A percentile compares a stretch with the other conserved stretches of the same genome.
Conservation (phyloP, 2,329 filamentous ascomycete genomes). For the Claviceps paspali region DNA sequence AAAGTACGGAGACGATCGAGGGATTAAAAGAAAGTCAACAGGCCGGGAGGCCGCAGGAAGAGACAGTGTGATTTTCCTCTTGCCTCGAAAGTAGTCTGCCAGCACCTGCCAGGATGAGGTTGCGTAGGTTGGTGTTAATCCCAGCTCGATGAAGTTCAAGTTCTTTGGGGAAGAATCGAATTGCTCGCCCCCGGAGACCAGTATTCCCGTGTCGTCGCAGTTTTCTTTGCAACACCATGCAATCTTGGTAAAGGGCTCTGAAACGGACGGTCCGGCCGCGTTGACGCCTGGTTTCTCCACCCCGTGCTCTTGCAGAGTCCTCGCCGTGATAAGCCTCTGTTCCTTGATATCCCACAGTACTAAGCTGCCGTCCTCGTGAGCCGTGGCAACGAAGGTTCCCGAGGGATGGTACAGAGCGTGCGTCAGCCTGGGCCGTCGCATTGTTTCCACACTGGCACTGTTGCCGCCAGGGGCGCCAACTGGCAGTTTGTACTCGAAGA, state of each 20-base stretch:
- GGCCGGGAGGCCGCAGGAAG: constrained; percentile 67
- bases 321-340: constrained; percentile 65
- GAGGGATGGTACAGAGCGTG: constrained; percentile 92
- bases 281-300: constrained; percentile 50
- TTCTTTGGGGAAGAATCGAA: constrained; percentile 55
- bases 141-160: constrained; percentile 79
- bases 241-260: constrained; percentile 63
- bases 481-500: constrained; percentile 71
- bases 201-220: constrained; percentile 77
- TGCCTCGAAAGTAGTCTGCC: constrained; percentile 64
- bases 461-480: constrained; percentile 75
- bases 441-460: constrained; percentile 41
- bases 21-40: constrained; percentile 68
- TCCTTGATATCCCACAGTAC: constrained; percentile 94
- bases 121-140: constrained; percentile 74
- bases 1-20: constrained; percentile 71
- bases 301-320: constrained; percentile 60
- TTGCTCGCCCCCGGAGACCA: constrained; percentile 69
- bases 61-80: constrained; percentile 53
- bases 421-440: constrained; percentile 58
- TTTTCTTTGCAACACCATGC: constrained; percentile 92
- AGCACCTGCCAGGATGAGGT: constrained; percentile 84
- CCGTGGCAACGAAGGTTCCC: constrained; percentile 74
- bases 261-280: constrained; percentile 39
- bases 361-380: constrained; percentile 78